Evolutionary conservation across 1,284 basidiomycete genomes (phyloP).

Genomic region (Boletus subluridellus): DNA sequence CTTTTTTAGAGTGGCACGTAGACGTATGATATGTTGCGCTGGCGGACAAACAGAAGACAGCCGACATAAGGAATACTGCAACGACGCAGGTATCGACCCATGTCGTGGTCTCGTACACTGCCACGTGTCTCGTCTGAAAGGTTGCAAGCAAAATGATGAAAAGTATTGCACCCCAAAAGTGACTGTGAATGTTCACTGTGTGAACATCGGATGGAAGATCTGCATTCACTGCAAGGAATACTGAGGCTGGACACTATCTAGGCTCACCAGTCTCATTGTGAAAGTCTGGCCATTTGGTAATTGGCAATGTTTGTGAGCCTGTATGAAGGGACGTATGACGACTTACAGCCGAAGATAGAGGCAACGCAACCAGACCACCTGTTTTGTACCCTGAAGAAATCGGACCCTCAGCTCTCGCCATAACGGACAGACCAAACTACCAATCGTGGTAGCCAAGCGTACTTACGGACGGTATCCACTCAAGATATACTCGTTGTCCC

Average conservation of each 20-base stretch:
- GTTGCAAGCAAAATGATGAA: conserved; percentile 63
- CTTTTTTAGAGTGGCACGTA: conserved; percentile 68
- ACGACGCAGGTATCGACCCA: conserved; percentile 67
- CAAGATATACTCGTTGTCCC: conserved; percentile 73
- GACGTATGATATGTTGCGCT: conserved; percentile 79
- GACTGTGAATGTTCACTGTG: conserved; percentile 87
- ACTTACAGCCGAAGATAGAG: conserved; percentile 74
- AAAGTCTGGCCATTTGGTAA: conserved; percentile 50
- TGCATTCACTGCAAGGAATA: conserved; percentile 6
- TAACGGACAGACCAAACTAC: conserved; percentile 10
- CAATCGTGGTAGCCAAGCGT: background rate
- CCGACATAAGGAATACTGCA: conserved; percentile 67
- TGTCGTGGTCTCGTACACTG: conserved; percentile 48
- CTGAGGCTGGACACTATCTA: conserved; percentile 1
- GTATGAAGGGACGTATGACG: conserved; percentile 12
- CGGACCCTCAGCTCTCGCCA: conserved; percentile 3
- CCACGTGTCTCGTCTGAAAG: conserved; percentile 49
- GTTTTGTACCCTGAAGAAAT: conserved; percentile 51
- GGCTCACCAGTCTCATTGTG: conserved; percentile 78
- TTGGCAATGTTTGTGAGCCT: conserved; percentile 8
- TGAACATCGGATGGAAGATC: conserved; percentile 9
- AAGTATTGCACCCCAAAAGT: conserved; percentile 71
- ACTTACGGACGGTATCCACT: conserved; percentile 68
- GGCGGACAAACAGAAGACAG: conserved; percentile 69
- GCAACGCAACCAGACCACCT: conserved; percentile 62